Evolutionary conservation across 805 yeast genomes (phyloP).

Genomic region (Phaffomyces opuntiae): DNA sequence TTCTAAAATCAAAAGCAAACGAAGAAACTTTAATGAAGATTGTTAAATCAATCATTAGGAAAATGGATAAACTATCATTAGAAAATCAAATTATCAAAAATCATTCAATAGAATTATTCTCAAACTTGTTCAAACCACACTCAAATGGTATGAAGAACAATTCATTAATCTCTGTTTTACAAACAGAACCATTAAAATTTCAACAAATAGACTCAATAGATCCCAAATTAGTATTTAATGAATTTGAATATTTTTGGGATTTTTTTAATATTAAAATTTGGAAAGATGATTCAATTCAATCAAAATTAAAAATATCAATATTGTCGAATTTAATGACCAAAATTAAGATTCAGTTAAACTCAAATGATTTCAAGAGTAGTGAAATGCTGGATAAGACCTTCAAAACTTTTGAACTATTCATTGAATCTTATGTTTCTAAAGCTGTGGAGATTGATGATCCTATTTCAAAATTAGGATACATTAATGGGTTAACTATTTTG

Average conservation of each 20-base stretch:
- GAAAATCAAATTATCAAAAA: background rate
- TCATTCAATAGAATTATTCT: background rate
- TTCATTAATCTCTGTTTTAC: slow-evolving; percentile 4
- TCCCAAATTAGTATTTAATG: background rate
- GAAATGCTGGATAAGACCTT: background rate
- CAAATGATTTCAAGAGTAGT: no score
- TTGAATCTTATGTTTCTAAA: slow-evolving; percentile 2
- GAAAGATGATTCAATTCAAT: background rate
- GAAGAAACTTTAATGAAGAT: no score
- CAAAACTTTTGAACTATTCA: slow-evolving; percentile 1
- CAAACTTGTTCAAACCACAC: background rate
- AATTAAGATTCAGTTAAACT: background rate
- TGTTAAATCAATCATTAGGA: no score
- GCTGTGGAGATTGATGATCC: background rate
- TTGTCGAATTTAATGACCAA: slow-evolving; percentile 5
- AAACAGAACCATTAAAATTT: slow-evolving; percentile 4
- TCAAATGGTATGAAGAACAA: background rate
- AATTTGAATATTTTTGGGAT: background rate
- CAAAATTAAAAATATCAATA: background rate
- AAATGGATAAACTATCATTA: no score
- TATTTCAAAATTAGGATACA: slow-evolving; percentile 6
- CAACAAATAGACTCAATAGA: slow-evolving; percentile 1
- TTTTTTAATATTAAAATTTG: slow-evolving; percentile 2
- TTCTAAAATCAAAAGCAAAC: background rate
- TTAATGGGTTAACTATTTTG: slow-evolving; percentile 12